Evolutionary conservation across 2,329 filamentous ascomycete species (phyloP).

Genomic region (Fusarium tuaranense): DNA sequence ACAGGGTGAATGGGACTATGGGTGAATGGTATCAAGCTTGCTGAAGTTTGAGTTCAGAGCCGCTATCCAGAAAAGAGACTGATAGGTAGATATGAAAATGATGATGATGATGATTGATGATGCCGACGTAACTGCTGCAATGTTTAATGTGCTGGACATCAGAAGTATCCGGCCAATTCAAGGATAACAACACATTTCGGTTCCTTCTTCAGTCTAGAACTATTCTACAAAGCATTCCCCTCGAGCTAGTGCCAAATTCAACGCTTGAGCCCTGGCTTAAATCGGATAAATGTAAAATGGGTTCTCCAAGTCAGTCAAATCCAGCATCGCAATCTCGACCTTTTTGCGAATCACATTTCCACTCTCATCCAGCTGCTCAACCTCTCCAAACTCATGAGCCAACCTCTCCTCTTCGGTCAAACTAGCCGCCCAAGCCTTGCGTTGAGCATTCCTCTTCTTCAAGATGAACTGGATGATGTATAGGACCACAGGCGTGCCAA

Average conservation of each 20-base stretch:
- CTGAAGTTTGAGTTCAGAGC: not conserved
- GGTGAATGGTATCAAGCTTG: not conserved
- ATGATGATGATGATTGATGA: not conserved
- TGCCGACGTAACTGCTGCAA: not conserved
- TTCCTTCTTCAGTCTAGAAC: not conserved
- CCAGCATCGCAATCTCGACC: constrained; percentile 51
- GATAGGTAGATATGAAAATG: not conserved
- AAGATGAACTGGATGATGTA: constrained; percentile 49
- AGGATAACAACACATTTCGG: not conserved
- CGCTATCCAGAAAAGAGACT: not conserved
- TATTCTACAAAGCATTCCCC: not conserved
- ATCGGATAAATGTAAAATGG: constrained; percentile 52
- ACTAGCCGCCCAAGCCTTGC: constrained; percentile 28
- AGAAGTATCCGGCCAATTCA: not conserved
- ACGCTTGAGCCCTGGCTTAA: not conserved
- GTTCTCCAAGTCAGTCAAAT: constrained; percentile 55
- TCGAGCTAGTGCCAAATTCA: not conserved
- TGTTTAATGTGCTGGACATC: not conserved
- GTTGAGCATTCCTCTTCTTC: constrained; percentile 45
- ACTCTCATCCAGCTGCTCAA: constrained; percentile 44
- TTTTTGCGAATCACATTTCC: constrained; percentile 45
- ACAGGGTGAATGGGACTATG: not conserved
- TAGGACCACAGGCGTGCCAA: constrained; percentile 49
- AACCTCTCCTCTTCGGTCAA: constrained; percentile 27
- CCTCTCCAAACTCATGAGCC: constrained; percentile 42